Percentiles rank a stretch among this genome's conserved stretches.
Conservation (phyloP, 208 protist species). For the Trypanosoma avium region DNA sequence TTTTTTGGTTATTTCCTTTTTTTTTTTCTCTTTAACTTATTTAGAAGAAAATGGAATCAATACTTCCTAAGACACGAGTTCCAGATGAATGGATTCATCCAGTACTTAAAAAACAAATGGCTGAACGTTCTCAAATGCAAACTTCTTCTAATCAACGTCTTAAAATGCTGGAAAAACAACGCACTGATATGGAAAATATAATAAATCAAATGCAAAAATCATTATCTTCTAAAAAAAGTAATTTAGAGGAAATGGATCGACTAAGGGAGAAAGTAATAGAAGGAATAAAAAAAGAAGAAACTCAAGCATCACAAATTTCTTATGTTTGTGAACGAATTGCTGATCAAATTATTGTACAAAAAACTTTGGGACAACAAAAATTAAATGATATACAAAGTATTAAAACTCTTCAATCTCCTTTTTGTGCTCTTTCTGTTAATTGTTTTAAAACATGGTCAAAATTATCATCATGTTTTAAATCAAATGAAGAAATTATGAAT, state of each 20-base stretch:
- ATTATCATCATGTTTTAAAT: constrained; percentile 8
- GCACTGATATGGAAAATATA: constrained; percentile 30
- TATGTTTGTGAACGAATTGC: neutral
- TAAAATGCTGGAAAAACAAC: constrained; percentile 32
- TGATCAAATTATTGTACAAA: constrained; percentile 26
- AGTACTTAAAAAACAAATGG: constrained; percentile 45
- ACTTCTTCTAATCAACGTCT: constrained; percentile 20
- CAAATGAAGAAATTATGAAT: constrained; percentile 1
- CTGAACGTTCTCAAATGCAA: constrained; percentile 15
- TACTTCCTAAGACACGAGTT: constrained; percentile 31
- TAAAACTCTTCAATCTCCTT: neutral
- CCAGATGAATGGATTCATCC: constrained; percentile 69
- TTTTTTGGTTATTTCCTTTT: constrained; percentile 20
- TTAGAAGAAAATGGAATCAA: constrained; percentile 10
- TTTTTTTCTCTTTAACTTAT: constrained; percentile 14
- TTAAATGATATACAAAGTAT: neutral
- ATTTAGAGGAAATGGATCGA: constrained; percentile 24
- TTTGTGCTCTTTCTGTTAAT: constrained; percentile 6
- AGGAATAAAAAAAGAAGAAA: constrained; percentile 17
- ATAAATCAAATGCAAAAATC: constrained; percentile 7
- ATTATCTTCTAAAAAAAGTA: too few relatives aligned
- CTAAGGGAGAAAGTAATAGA: neutral
- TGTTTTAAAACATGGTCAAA: constrained; percentile 8
- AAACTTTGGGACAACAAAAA: constrained; percentile 21
- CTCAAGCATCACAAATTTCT: neutral